Base-by-base conservation (phyloP, 768 basidiomycete genomes). In the Strobilomyces dryophilus region DNA sequence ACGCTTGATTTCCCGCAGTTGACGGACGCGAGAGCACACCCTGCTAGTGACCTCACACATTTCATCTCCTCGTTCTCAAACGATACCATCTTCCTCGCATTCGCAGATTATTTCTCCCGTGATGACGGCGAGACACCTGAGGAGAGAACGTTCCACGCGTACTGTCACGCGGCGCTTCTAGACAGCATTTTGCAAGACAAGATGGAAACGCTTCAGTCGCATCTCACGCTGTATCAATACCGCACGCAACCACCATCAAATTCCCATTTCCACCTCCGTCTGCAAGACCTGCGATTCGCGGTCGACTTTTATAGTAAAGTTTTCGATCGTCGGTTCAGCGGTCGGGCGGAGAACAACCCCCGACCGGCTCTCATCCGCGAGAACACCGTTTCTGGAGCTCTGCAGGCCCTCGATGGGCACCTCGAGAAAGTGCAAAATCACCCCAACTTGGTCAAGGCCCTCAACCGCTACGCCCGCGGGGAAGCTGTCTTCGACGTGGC, bases 141-240 rank as follows among this genome's bases (percentile, higher is more conserved):
- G 26, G 88, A 89, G 60, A 76, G 74, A 41, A 65, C 82, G 10
- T 84, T 90, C 65, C 80, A 83, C 53, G 76, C 76, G 10, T 93
- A 88, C 59, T 85, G 88, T 59, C 84, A 88, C 59, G 88, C 89
- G 0, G 78, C 80, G 27, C 68, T 93, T 12, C 76, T 94, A 40
- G 95, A 98, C 66, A 87, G 89, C 70, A 87, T 98, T 46, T 73
- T 93, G n/a, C 85, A 90, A 65, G 94, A 95, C 70, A 97, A 95
- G 65, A 83, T 87, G 12, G 80, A 83, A 53, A 84, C 88, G 0
- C 70, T 95, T 4, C 84, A 87, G 59, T 77, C 85, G 0, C 87
- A 92, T 64, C 73, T 94, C 3, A 82, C 81, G 1, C 65, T 94
- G 27, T 90, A 85, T 63, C 78, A 75, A 45, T 83, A 84, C 60